A percentile compares a stretch with the other conserved stretches of the same genome.
Evolutionary conservation across 306 rosid genomes (phyloP).

Genomic region (Pyrus betulifolia): DNA sequence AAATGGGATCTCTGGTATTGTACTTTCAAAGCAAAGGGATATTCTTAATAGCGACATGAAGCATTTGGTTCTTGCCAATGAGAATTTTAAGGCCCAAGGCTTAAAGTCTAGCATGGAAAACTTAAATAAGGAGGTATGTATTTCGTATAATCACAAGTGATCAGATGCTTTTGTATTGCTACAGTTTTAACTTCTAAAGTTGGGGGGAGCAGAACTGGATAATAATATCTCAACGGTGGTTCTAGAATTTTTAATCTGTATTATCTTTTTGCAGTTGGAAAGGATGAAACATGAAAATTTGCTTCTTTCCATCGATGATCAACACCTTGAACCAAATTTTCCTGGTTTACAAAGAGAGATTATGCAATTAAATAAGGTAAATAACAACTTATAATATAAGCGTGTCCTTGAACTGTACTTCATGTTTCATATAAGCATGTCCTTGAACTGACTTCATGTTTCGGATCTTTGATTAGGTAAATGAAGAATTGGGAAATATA

Average conservation of each 20-base stretch:
- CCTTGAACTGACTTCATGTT: slow-evolving; percentile 11
- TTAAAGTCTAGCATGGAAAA: slow-evolving; percentile 76
- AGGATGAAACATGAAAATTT: slow-evolving; percentile 73
- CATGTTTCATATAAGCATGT: background rate
- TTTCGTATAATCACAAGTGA: background rate
- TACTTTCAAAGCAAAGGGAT: slow-evolving; percentile 31
- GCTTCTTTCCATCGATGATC: slow-evolving; percentile 39
- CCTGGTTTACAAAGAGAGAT: slow-evolving; percentile 66
- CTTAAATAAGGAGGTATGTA: slow-evolving; percentile 65
- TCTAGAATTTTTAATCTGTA: slow-evolving; percentile 1
- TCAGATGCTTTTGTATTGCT: background rate
- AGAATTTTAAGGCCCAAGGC: slow-evolving; percentile 32
- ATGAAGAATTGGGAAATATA: slow-evolving; percentile 66
- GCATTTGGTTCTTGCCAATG: slow-evolving; percentile 43
- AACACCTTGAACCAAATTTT: slow-evolving; percentile 36
- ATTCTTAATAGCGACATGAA: slow-evolving; percentile 35
- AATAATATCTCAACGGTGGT: background rate
- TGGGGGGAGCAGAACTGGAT: slow-evolving; percentile 1
- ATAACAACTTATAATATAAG: background rate
- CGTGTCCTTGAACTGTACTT: background rate
- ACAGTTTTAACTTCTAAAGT: background rate
- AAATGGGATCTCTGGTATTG: slow-evolving; percentile 30
- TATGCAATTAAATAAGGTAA: slow-evolving; percentile 69
- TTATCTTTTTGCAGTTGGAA: slow-evolving; percentile 65
- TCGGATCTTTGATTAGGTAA: slow-evolving; percentile 47